Percentiles rank a stretch among this genome's conserved stretches.
phyloP scores from a whole-genome alignment of 2,329 filamentous ascomycete genomes.

The Aspergillaceae sp. region DNA sequence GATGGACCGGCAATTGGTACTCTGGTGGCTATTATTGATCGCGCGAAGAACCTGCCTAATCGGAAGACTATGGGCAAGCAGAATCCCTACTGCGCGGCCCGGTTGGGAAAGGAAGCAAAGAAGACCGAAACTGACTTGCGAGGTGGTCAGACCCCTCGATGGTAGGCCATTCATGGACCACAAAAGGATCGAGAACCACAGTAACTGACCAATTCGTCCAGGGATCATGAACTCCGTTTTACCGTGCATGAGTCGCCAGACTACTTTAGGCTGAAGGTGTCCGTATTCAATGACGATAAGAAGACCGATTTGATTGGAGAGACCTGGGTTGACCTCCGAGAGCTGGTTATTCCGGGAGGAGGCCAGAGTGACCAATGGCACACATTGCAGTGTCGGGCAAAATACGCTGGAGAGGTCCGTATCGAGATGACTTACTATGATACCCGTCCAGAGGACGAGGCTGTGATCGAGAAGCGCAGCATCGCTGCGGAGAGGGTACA shows the following conservation, averaged over 20 bases:
- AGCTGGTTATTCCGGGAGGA: constrained; percentile 74
- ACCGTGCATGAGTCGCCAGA: constrained; percentile 92
- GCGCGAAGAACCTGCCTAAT: constrained; percentile 95
- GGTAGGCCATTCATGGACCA: constrained; percentile 47
- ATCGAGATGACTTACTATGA: constrained; percentile 98
- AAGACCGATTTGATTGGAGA: constrained; percentile 95
- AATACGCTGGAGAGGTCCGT: constrained; percentile 90
- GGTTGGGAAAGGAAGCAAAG: constrained; percentile 92
- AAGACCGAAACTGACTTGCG: constrained; percentile 91
- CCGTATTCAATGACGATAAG: constrained; percentile 97
- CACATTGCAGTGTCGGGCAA: constrained; percentile 73
- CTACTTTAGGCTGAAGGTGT: constrained; percentile 91
- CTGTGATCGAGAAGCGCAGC: constrained; percentile 47
- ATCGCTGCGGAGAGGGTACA: constrained; percentile 30
- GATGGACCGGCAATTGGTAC: constrained; percentile 93
- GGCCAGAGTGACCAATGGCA: constrained; percentile 96
- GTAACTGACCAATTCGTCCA: constrained; percentile 30
- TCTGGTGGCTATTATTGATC: constrained; percentile 81
- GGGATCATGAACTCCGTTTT: constrained; percentile 96
- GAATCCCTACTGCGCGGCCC: constrained; percentile 90
- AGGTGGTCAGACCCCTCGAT: constrained; percentile 90
- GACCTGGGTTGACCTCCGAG: constrained; percentile 74
- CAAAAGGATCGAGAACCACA: too few relatives aligned
- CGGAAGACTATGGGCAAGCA: constrained; percentile 97
- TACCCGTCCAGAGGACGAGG: constrained; percentile 71